phyloP scores from a whole-genome alignment of 371 early-diverging fungal genomes.

The Umbelopsis sp. region DNA sequence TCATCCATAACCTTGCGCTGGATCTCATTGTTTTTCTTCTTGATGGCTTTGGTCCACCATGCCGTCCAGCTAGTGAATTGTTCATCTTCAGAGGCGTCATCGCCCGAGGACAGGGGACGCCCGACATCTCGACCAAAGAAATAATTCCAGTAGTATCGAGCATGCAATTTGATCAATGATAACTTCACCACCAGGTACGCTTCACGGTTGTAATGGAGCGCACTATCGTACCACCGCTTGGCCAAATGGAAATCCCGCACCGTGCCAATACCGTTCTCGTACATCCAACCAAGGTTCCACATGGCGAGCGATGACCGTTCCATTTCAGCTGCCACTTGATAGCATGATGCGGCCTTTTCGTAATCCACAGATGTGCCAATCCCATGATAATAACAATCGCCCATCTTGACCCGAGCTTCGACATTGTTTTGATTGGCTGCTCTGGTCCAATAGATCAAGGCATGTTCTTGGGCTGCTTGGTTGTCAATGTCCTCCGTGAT shows the following conservation, averaged over 20 bases:
- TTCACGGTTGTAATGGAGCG: constrained; percentile 74
- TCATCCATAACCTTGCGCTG: constrained; percentile 29
- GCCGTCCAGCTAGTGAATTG: background rate
- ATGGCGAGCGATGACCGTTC: constrained; percentile 84
- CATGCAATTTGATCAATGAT: constrained; percentile 72
- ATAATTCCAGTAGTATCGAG: constrained; percentile 74
- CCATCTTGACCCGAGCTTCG: constrained; percentile 90
- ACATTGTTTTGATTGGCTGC: constrained; percentile 94
- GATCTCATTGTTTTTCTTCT: constrained; percentile 27
- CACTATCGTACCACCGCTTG: constrained; percentile 87
- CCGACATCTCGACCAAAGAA: constrained; percentile 60
- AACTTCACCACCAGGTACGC: constrained; percentile 84
- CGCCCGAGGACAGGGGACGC: constrained; percentile 25
- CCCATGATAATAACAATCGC: constrained; percentile 93
- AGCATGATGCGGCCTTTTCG: constrained; percentile 85
- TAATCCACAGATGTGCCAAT: constrained; percentile 72
- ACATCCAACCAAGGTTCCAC: constrained; percentile 98
- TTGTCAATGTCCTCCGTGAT: constrained; percentile 11
- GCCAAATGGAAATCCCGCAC: constrained; percentile 89
- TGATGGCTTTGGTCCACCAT: constrained; percentile 5
- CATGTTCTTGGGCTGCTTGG: constrained; percentile 47
- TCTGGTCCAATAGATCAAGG: constrained; percentile 89
- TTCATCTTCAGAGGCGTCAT: constrained; percentile 19
- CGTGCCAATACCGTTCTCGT: constrained; percentile 93
- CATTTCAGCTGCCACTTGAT: constrained; percentile 86